Conservation (phyloP, 352 stramenopile genomes). For the Pythium chondricola region DNA sequence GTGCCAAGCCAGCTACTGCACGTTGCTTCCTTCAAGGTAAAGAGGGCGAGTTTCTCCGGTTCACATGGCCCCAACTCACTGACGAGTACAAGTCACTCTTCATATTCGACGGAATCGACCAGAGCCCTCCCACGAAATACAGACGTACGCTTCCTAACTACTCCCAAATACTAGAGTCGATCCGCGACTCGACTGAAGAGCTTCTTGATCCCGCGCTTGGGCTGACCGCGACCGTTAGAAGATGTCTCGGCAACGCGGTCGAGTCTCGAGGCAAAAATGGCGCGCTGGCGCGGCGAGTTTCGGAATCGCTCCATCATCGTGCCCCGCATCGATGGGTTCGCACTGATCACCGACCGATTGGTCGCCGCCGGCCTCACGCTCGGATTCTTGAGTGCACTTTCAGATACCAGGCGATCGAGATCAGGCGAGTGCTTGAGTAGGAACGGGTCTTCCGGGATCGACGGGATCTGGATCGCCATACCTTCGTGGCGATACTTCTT, state of each 20-base stretch:
- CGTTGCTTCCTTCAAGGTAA: conserved; percentile 13
- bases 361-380: conserved; percentile 2
- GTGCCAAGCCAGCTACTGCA: conserved; percentile 18
- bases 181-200: conserved; percentile 12
- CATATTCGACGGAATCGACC: conserved; percentile 3
- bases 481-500: conserved; percentile 58
- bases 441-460: conserved; percentile 56
- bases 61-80: conserved; percentile 24
- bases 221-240: neutral
- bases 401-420: conserved; percentile 47
- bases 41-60: conserved; percentile 18
- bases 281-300: conserved; percentile 2
- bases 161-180: neutral
- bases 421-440: conserved; percentile 50
- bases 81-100: conserved; percentile 22
- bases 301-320: conserved; percentile 26
- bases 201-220: conserved; percentile 16
- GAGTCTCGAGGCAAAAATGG: neutral
- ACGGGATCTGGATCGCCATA: conserved; percentile 6
- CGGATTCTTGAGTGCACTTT: conserved; percentile 26
- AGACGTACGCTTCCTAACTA: neutral
- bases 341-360: conserved; percentile 10
- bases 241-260: conserved; percentile 11
- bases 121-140: neutral
- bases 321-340: conserved; percentile 13